Evolutionary conservation across 257 asterid species (phyloP).

Genomic region (Solanum chiquidenum): DNA sequence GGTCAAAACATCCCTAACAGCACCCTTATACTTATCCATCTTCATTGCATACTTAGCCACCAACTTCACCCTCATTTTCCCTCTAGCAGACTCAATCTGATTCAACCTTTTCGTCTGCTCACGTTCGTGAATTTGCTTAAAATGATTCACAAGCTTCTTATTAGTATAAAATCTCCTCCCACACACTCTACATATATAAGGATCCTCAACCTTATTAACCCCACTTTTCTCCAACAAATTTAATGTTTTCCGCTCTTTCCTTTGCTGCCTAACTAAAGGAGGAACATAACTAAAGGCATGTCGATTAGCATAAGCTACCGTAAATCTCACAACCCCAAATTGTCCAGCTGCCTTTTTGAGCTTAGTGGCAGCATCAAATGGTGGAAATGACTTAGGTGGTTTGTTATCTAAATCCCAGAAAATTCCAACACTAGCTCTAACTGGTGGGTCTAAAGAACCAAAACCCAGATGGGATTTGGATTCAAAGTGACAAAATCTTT

Average conservation of each 20-base stretch:
- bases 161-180: constrained; percentile 71
- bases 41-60: constrained; percentile 62
- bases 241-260: constrained; percentile 39
- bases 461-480: constrained; percentile 11
- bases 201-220: constrained; percentile 40
- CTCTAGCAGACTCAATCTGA: constrained; percentile 76
- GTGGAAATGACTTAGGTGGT: constrained; percentile 67
- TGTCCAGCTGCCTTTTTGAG: constrained; percentile 50
- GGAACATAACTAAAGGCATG: constrained; percentile 76
- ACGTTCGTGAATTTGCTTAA: constrained; percentile 71
- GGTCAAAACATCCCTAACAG: constrained; percentile 58
- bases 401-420: constrained; percentile 96
- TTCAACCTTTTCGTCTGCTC: constrained; percentile 73
- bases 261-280: constrained; percentile 36
- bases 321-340: constrained; percentile 63
- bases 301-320: constrained; percentile 71
- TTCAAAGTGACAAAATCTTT: constrained; percentile 17
- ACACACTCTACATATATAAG: constrained; percentile 68
- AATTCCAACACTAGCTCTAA: constrained; percentile 45
- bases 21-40: constrained; percentile 80
- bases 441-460: constrained; percentile 11
- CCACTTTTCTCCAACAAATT: constrained; percentile 50
- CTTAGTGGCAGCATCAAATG: constrained; percentile 70
- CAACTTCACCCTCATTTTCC: constrained; percentile 65
- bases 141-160: constrained; percentile 61